Base-by-base conservation (phyloP, 257 asterid genomes). In the Capsicum pubescens region DNA sequence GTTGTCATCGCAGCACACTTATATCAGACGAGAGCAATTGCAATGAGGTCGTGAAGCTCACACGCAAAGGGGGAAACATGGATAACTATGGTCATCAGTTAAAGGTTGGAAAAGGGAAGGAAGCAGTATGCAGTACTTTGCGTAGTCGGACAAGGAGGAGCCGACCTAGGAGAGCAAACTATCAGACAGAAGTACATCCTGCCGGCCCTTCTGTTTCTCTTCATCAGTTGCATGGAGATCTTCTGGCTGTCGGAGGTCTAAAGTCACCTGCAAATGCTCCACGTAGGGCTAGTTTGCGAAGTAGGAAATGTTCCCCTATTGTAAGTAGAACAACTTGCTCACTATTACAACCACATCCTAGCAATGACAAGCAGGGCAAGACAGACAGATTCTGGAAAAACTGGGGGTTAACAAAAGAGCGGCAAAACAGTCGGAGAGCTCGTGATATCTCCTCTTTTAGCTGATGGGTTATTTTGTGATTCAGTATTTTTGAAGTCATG, bases 381-480 rank as follows among this genome's bases (percentile, higher is more conserved):
- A 32, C 86, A 71, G 87, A 87, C 83, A 52, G 80, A 50, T 85
- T 83, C 59, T 89, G 36, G 9, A 48, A 61, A 44, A 84, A 58
- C 17, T 88, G 97, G 97, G 97, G 97, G 84, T 74, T 79, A 81
- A 87, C 72, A 19, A 88, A 82, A 83, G 90, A 86, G 74, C 87
- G 97, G 10, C 89, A 83, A 84, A 90, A 86, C 56, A 88, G 86
- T 32, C 85, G 83, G 35, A 84, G 85, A 35, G 88, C 83, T 71
- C 83, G 88, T 60, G 81, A 77, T 19, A 59, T 83, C 81, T 82
- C 54, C 70, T 78, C 52, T 54, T 77, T 77, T 77, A 32, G 82
- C 70, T 83, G 55, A 57, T 77, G 14, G 14, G n/a, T 54, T 77
- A 14, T 54, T 77, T 54, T 4, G 26, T 36, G 82, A 26, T 60